Base-by-base conservation (phyloP, 1,284 basidiomycete genomes). In the Ganoderma resinaceum region DNA sequence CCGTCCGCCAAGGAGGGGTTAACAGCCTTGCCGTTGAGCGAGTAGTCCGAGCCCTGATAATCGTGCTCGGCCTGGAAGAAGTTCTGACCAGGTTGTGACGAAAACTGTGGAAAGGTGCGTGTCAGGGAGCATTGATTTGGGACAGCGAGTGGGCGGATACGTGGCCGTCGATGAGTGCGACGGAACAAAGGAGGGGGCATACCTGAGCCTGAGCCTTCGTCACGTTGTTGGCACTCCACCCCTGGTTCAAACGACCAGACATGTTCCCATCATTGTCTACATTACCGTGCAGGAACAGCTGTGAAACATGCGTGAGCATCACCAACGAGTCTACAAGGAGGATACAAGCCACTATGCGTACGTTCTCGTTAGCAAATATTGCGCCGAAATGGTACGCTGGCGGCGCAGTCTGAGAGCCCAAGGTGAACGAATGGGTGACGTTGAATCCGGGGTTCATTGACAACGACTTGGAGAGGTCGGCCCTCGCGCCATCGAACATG, bases 51-150 rank as follows among this genome's bases (percentile, higher is more conserved):
- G 59, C 97, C 97, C 76, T 91, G 88, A 80, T 94, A 94, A 82
- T 99, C 98, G 78, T 99, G 98, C 82, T 99, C 98, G 62, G 98
- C 75, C 78, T 97, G 95, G 70, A 95, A 82, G 92, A 97, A 95
- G 76, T 92, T 96, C 78, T 96, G 94, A 40, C 92, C 93, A 67
- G 86, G 84, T 78, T 89, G 87, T 74, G 84, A 83, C 43, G 90
- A 91, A 72, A 92, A 80, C 91, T 92, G 76, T 33, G 38, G 69
- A 66, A 61, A 65, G 63, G 63, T 49, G 57, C 59, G 66, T 52
- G 65, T 49, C 67, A 61, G 72, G 66, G 75, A 66, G 62, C n/a
- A 33, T 68, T 71, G 2, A 33, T 33, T 43, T 71, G 46, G 67
- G 38, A 20, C 20, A 12, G 12, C 20, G 58, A 31, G 35, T 61